Conservation (phyloP, 768 basidiomycete species). For the Clavaria fumosa region DNA sequence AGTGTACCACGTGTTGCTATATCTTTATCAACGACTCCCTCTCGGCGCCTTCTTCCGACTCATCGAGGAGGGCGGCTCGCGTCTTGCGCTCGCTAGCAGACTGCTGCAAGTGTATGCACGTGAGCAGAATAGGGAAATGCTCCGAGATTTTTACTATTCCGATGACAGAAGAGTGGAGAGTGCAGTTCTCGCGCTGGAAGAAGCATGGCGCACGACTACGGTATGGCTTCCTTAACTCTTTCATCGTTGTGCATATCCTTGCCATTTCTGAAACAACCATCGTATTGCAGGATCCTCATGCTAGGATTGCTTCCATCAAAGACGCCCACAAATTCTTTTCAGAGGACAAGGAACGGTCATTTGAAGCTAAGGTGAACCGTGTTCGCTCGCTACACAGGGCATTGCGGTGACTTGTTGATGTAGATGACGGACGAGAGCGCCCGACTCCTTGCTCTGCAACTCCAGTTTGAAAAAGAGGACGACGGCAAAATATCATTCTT, state of each 20-base stretch:
- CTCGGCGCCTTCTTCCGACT: conserved; percentile 90
- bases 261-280: background rate
- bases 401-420: background rate
- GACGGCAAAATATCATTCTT: conserved; percentile 69
- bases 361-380: conserved; percentile 67
- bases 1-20: conserved; percentile 88
- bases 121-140: conserved; percentile 81
- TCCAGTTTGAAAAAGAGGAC: conserved; percentile 75
- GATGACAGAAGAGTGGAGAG: conserved; percentile 92
- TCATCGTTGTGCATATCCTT: background rate
- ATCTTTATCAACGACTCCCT: conserved; percentile 67
- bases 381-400: too few species aligned
- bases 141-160: conserved; percentile 94
- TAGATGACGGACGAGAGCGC: conserved; percentile 87
- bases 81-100: conserved; percentile 57
- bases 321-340: conserved; percentile 86
- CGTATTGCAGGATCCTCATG: conserved; percentile 44
- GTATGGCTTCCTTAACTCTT: conserved; percentile 6
- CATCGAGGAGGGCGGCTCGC: conserved; percentile 77
- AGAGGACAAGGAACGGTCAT: conserved; percentile 81
- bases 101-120: conserved; percentile 82
- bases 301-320: conserved; percentile 58
- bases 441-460: conserved; percentile 65
- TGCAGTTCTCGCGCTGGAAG: conserved; percentile 77
- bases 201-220: conserved; percentile 55